Percentiles rank a stretch among this genome's conserved stretches.
phyloP scores from a whole-genome alignment of 2,329 filamentous ascomycete genomes.

The Thielaviopsis euricoi region DNA sequence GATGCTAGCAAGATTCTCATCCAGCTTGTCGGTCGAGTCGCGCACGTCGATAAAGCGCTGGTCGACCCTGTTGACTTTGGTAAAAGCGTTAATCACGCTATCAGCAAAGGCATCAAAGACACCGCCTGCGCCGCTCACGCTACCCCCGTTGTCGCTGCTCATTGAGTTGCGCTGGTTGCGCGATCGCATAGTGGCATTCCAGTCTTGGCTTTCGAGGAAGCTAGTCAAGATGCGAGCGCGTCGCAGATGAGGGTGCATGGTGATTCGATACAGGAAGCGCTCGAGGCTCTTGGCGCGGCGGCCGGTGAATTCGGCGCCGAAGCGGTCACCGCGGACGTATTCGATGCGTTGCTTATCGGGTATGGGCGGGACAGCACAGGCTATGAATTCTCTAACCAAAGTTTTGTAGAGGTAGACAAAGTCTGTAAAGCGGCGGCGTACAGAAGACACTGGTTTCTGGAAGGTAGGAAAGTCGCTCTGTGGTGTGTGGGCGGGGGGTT shows the following conservation, averaged over 20 bases:
- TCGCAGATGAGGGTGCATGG: slow-evolving; percentile 77
- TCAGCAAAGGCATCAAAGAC: slow-evolving; percentile 94
- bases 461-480: slow-evolving; percentile 92
- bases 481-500: too few species aligned
- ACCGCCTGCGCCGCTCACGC: slow-evolving; percentile 28
- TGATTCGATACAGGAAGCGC: slow-evolving; percentile 73
- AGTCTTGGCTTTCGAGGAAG: slow-evolving; percentile 85
- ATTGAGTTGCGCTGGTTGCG: slow-evolving; percentile 50
- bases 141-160: slow-evolving; percentile 27
- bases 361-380: slow-evolving; percentile 81
- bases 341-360: slow-evolving; percentile 99
- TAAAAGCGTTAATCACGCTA: slow-evolving; percentile 92
- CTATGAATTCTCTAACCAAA: slow-evolving; percentile 71
- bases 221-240: slow-evolving; percentile 67
- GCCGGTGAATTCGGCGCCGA: slow-evolving; percentile 80
- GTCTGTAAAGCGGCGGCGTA: slow-evolving; percentile 89
- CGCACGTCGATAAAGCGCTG: slow-evolving; percentile 86
- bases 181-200: slow-evolving; percentile 88
- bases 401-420: slow-evolving; percentile 94
- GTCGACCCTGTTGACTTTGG: slow-evolving; percentile 89
- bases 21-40: slow-evolving; percentile 83
- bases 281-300: slow-evolving; percentile 80
- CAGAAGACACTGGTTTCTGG: slow-evolving; percentile 59
- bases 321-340: slow-evolving; percentile 90
- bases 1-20: slow-evolving; percentile 81